These are phyloP conservation scores for Flaveria bidentis DNA, from an alignment of 129 eudicot genomes.

Conservation along the genomic window DNA sequence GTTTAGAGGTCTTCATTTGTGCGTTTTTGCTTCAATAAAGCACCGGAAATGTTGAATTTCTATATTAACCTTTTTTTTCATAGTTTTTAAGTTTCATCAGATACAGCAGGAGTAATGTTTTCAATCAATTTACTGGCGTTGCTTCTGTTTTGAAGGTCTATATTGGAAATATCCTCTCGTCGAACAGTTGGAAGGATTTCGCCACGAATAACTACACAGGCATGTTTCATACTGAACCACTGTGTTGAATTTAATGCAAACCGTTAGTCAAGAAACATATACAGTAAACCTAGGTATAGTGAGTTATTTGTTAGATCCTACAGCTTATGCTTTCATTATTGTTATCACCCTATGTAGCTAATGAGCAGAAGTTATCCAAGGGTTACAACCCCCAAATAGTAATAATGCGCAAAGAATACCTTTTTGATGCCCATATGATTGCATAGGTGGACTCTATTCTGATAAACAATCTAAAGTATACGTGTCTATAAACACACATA, in stretches of 20 bases:
- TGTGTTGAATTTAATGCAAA: constrained; percentile 5
- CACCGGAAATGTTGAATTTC: neutral
- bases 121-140: neutral
- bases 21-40: neutral
- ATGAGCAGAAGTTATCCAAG: neutral
- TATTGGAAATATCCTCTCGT: constrained; percentile 55
- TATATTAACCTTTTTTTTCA: neutral
- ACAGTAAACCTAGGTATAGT: neutral
- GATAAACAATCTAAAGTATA: constrained; percentile 2
- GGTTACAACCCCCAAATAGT: neutral
- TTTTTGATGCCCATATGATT: neutral
- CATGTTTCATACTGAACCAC: constrained; percentile 19
- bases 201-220: constrained; percentile 54
- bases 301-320: neutral
- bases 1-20: constrained; percentile 29
- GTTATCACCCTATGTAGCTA: neutral
- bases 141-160: constrained; percentile 55
- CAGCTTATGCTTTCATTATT: neutral
- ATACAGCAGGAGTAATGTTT: neutral
- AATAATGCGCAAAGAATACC: neutral
- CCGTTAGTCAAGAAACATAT: constrained; percentile 2
- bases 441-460: neutral
- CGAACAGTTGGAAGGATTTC: constrained; percentile 47
- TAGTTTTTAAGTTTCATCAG: constrained; percentile 4
- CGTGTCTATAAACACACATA: neutral